Evolutionary conservation across 2,329 filamentous ascomycete genomes (phyloP), one percentile per base, ranked within the genome.

Genomic region (Xylaria polymorpha): DNA sequence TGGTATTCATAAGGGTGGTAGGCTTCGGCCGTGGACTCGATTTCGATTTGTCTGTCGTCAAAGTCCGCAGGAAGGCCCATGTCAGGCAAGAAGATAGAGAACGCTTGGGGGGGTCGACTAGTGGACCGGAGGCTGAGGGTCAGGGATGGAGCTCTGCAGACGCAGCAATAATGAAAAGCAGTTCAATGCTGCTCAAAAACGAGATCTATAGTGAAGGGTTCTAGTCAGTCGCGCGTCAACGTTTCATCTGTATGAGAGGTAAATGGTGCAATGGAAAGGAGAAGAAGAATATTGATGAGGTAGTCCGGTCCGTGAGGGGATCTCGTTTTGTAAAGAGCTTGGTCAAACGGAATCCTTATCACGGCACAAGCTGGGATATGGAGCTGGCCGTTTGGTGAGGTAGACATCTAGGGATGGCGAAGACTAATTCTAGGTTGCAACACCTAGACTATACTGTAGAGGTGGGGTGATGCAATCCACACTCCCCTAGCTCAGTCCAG

Each of bases 1-100:
- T 96, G 91, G 83, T 96, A 98, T 81, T 94, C 90, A 90, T 95
- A 98, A 61, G 86, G 88, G 79, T 86, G 84, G 79, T 90, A 90
- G 79, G 84, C 80, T 76, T 88, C 85, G 75, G 85, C 84, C 79
- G 88, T 84, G 74, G 87, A 85, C 75, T 89, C 88, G 77, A 86
- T 81, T 75, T 89, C 85, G 80, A 81, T 86, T 81, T 90, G 84
- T 88, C 88, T 88, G 81, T 91, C 89, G 86, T 90, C 87, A 83
- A 91, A 91, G 73, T 91, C 89, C 80, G 85, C 85, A 79, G 83
- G 83, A 83, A 86, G 81, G 86, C 87, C 88, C 88, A 91, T 91
- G 87, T 87, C 89, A 90, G 88, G 88, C 88, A 84, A 88, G 79
- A 78, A 79, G 79, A 71, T 51, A 20, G 68, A 67, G 56, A 63